These are phyloP conservation scores for Cucurbita maxima DNA, from an alignment of 306 rosid genomes.

Conservation along the genomic window DNA sequence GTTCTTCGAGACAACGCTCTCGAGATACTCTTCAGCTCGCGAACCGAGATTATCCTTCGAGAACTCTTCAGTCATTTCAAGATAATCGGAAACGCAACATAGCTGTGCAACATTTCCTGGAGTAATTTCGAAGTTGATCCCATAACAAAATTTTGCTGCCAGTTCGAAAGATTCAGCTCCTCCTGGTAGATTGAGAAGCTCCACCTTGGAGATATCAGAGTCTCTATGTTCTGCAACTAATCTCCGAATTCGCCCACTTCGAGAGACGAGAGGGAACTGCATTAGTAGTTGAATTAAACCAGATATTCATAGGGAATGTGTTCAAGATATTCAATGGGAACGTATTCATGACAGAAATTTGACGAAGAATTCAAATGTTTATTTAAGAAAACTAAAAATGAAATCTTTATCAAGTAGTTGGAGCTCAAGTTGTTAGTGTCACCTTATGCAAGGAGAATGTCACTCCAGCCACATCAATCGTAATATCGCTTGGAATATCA, in stretches of 20 bases:
- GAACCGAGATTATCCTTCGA: slow-evolving; percentile 80
- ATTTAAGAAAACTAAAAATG: not conserved
- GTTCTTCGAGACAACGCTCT: slow-evolving; percentile 66
- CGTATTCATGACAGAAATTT: not conserved
- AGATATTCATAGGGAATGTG: not conserved
- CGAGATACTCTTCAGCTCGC: slow-evolving; percentile 69
- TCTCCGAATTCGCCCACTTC: slow-evolving; percentile 85
- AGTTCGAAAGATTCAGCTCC: slow-evolving; percentile 81
- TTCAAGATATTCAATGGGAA: not conserved
- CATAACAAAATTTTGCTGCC: slow-evolving; percentile 95
- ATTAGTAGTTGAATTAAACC: slow-evolving; percentile 15
- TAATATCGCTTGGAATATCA: slow-evolving; percentile 93
- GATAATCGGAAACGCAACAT: slow-evolving; percentile 77
- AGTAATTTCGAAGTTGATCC: slow-evolving; percentile 86
- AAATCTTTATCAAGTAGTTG: not conserved
- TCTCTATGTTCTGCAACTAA: slow-evolving; percentile 90
- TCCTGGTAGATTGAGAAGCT: slow-evolving; percentile 85
- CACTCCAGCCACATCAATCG: slow-evolving; percentile 66
- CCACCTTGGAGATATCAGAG: slow-evolving; percentile 80
- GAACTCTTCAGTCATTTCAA: slow-evolving; percentile 90
- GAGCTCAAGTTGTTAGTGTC: slow-evolving; percentile 4
- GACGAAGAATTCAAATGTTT: no score
- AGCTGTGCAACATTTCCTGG: slow-evolving; percentile 76
- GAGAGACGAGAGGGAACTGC: slow-evolving; percentile 96
- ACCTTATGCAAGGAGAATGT: slow-evolving; percentile 80